These are phyloP conservation scores for Geotrichum restrictum DNA, from an alignment of 1,139 yeast species.

Conservation along the genomic window DNA sequence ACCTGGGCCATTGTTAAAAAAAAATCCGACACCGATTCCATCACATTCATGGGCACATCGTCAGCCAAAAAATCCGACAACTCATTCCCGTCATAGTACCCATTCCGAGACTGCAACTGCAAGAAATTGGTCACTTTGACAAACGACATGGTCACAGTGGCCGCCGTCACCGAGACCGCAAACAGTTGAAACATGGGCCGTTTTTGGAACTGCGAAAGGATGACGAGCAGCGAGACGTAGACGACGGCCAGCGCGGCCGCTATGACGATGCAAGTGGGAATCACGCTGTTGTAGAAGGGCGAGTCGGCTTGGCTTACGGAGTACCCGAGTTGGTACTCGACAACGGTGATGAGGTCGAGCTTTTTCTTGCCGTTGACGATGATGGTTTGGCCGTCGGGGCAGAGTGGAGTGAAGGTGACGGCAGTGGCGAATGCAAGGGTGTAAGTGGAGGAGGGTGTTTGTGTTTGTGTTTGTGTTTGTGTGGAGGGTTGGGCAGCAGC, in stretches of 20 bases:
- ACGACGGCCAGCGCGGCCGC: slow-evolving; percentile 16
- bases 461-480: not conserved
- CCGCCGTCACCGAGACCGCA: slow-evolving; percentile 10
- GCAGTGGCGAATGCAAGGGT: slow-evolving; percentile 1
- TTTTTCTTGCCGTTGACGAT: slow-evolving; percentile 4
- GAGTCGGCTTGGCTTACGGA: not conserved
- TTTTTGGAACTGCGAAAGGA: slow-evolving; percentile 6
- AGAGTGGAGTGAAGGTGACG: slow-evolving; percentile 13
- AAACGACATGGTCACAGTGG: slow-evolving; percentile 12
- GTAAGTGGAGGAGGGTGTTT: not conserved
- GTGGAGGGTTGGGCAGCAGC: not conserved
- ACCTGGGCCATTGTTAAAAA: slow-evolving; percentile 15
- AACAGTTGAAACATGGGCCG: slow-evolving; percentile 18
- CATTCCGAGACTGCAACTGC: slow-evolving; percentile 7
- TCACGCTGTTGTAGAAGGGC: slow-evolving; percentile 17
- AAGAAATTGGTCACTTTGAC: slow-evolving; percentile 12
- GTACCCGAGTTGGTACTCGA: slow-evolving; percentile 11
- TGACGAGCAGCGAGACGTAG: slow-evolving; percentile 10
- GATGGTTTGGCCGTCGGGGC: slow-evolving; percentile 19
- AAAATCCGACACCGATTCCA: slow-evolving; percentile 14
- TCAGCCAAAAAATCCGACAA: slow-evolving; percentile 6
- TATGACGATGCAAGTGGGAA: slow-evolving; percentile 19
- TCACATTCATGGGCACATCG: slow-evolving; percentile 3
- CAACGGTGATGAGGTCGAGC: not conserved
- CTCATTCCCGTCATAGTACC: slow-evolving; percentile 18